phyloP scores from a whole-genome alignment of 169 alveolate species.

The Plasmodium vivax region DNA sequence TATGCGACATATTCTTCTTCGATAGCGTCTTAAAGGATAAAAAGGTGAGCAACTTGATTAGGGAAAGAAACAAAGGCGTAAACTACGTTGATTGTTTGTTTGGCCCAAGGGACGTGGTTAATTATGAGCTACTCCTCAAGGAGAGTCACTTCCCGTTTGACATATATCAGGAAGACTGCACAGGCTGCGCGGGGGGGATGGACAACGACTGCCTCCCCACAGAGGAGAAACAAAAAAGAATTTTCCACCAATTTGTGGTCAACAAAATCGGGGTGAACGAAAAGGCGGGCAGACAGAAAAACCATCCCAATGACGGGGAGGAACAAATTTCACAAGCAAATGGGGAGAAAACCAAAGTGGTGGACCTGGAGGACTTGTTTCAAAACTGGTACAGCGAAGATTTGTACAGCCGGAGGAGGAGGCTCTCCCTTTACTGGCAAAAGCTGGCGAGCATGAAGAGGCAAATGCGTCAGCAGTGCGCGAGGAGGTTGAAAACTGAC shows the following conservation, averaged over 20 bases:
- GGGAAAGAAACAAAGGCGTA: neutral
- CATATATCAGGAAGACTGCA: neutral
- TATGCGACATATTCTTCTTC: slow-evolving; percentile 39
- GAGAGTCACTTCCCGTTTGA: slow-evolving; percentile 26
- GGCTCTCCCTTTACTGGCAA: slow-evolving; percentile 9
- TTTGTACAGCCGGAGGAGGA: neutral
- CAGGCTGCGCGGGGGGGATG: neutral
- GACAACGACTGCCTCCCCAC: neutral
- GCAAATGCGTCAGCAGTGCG: slow-evolving; percentile 18
- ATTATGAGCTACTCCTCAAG: slow-evolving; percentile 1
- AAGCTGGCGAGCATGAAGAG: slow-evolving; percentile 21
- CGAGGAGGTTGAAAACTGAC: neutral
- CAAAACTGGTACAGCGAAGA: slow-evolving; percentile 22
- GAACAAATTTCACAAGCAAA: neutral
- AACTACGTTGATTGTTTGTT: slow-evolving; percentile 27
- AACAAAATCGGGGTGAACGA: slow-evolving; percentile 16
- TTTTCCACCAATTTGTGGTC: neutral
- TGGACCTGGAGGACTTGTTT: slow-evolving; percentile 13
- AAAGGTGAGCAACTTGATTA: neutral
- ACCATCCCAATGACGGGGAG: neutral
- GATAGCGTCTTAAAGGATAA: neutral
- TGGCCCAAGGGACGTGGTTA: neutral
- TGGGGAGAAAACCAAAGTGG: neutral
- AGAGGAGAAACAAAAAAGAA: neutral
- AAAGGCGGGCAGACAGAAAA: neutral